Evolutionary conservation across 352 stramenopile species (phyloP).

Genomic region (Globisporangium okanoganense): DNA sequence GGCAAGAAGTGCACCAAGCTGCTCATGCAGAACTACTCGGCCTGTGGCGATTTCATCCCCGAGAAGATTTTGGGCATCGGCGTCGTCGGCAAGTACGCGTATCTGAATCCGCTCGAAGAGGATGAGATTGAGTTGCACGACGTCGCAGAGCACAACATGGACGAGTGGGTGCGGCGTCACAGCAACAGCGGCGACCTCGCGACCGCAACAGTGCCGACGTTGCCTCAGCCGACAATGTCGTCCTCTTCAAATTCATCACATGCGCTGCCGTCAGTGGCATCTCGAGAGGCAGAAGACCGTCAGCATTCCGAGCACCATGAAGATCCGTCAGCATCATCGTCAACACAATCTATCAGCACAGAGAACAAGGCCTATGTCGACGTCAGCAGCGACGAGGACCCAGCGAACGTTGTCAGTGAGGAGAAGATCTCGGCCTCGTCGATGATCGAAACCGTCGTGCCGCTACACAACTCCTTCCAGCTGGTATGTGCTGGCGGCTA

Average conservation of each 20-base stretch:
- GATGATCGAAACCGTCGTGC: conserved; percentile 74
- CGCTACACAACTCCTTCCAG: conserved; percentile 61
- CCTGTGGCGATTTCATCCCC: conserved; percentile 82
- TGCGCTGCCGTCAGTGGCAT: not conserved
- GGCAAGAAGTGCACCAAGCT: conserved; percentile 83
- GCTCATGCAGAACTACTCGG: conserved; percentile 87
- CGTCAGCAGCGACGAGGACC: conserved; percentile 26
- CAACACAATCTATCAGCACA: conserved; percentile 14
- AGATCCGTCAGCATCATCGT: not conserved
- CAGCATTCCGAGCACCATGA: not conserved
- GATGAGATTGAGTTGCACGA: conserved; percentile 25
- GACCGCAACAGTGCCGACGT: conserved; percentile 19
- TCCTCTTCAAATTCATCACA: not conserved
- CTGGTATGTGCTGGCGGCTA: conserved; percentile 32
- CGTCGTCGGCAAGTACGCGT: conserved; percentile 79
- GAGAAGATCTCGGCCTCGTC: conserved; percentile 60
- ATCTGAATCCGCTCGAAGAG: conserved; percentile 54
- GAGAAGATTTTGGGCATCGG: conserved; percentile 83
- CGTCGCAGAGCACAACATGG: conserved; percentile 45
- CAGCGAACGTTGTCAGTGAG: conserved; percentile 31
- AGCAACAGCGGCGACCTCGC: conserved; percentile 24
- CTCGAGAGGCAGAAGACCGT: not conserved
- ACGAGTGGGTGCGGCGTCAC: conserved; percentile 48
- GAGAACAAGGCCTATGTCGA: conserved; percentile 11
- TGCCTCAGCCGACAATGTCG: conserved; percentile 3